Percentiles rank a stretch among this genome's conserved stretches.
These are phyloP conservation scores for Colletotrichum australisinense DNA, from an alignment of 2,329 filamentous ascomycete species.

Conservation along the genomic window DNA sequence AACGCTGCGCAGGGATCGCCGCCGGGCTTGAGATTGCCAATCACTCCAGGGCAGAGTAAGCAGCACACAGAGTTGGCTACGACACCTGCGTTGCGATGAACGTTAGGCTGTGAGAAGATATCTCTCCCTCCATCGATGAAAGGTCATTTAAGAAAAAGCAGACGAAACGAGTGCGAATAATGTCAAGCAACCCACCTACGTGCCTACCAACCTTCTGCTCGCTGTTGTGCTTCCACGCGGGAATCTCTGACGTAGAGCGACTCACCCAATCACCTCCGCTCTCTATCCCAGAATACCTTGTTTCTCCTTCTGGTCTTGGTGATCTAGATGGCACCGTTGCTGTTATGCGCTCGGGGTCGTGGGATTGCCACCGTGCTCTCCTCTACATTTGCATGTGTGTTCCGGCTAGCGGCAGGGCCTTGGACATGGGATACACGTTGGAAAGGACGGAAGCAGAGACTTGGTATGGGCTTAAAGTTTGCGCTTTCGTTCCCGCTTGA, in stretches of 20 bases:
- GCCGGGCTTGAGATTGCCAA: background rate
- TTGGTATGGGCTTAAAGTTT: slow-evolving; percentile 16
- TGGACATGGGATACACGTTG: slow-evolving; percentile 1
- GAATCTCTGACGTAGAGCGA: background rate
- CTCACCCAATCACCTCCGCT: background rate
- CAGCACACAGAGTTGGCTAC: background rate
- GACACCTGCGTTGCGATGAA: slow-evolving; percentile 24
- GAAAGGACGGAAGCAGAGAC: slow-evolving; percentile 23
- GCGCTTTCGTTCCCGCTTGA: slow-evolving; percentile 32
- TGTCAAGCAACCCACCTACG: background rate
- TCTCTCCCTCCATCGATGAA: slow-evolving; percentile 10
- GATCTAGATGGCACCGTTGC: background rate
- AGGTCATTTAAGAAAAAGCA: background rate
- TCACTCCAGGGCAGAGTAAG: background rate
- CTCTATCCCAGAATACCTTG: background rate
- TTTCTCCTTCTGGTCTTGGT: background rate
- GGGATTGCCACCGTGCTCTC: slow-evolving; percentile 15
- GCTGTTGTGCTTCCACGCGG: background rate
- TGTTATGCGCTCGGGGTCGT: slow-evolving; percentile 23
- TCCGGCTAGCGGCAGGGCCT: background rate
- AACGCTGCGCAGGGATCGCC: background rate
- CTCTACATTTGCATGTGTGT: background rate
- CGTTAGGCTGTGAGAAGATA: slow-evolving; percentile 26
- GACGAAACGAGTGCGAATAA: slow-evolving; percentile 16
- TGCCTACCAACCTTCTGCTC: background rate